Base-by-base conservation (phyloP, 495 filamentous ascomycete genomes). In the Hyaloscypha finlandica region DNA sequence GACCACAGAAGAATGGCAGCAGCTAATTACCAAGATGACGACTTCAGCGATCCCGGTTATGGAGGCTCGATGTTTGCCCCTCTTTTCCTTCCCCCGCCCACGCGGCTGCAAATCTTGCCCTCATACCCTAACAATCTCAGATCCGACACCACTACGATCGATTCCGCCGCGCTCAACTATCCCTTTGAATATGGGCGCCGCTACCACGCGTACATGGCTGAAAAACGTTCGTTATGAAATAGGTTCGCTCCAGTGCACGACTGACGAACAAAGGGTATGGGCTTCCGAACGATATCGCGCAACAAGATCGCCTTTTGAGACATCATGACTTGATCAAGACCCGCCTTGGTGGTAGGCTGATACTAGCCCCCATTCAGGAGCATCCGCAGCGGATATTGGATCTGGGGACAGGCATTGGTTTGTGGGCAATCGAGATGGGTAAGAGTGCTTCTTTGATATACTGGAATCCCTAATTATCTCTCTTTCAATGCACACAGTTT, bases 371-470 rank as follows among this genome's bases (percentile, higher is more conserved):
- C n/a, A 70, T 83, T 20, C 71, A 71, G 16, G 2, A 8, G 6
- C 60, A 71, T 48, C 62, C 69, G 9, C 74, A 76, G 31, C 77
- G 80, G 9, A 81, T 88, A 52, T 78, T 89, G 4, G 86, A 88
- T 64, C 71, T 86, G 54, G 86, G 85, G 22, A 86, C 84, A 16
- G 85, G 84, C 0, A 81, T 81, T 1, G 84, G 83, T 25, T 80
- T 83, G 62, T 88, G 83, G 85, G 85, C 82, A 55, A 81, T 86
- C 20, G 83, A 85, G 61, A 78, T 84, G 71, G 82, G 74, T 77
- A 16, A 65, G 8, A 57, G 35, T 37, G 35, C 35, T 37, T 57
- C 54, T 37, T 37, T 37, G 35, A 37, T 37, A 37, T 1, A 37
- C 3, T 37, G 35, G 35, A 37, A 37, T 37, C 35, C 8, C 12